Evolutionary conservation across 2,329 filamentous ascomycete species (phyloP), one percentile per base, ranked within the genome.

Genomic region (Mycosphaerella sp.): DNA sequence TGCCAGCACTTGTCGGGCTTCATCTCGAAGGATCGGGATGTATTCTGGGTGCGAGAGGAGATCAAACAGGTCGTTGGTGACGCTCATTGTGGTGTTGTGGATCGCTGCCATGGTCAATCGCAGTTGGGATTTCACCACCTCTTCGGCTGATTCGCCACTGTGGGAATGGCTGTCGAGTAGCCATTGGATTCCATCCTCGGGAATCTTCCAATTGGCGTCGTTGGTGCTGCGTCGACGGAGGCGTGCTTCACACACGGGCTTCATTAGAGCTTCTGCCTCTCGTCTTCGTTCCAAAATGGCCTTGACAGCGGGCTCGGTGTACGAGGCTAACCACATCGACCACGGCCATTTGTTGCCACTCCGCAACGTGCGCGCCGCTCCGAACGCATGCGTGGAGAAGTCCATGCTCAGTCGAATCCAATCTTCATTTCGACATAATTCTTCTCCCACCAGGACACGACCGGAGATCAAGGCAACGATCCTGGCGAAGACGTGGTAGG

Each of bases 101-200:
- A 59, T 59, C 6, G 57, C 54, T 12, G 57, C 54, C 51, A 59
- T 54, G 6, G 48, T 59, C n/a, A 56, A 36, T 10, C 54, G 46
- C 4, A 59, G 48, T 29, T 56, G 50, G 40, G 45, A 47, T 17
- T 55, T 51, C 0, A 51, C 54, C 12, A 59, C 50, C 29, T 59
- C 46, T 10, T 54, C 50, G 29, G 41, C 17, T 2, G 54, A 54
- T 14, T 55, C 50, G 4, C 54, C 50, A 36, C 49, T 53, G 26
- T 26, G 34, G 10, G 47, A 36, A 26, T 57, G 54, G 41, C 48
- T 50, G 11, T 56, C 54, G 8, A 57, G 51, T 1, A 59, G 48
- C 57, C 57, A 59, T 39, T 59, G 51, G 23, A 54, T 54, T 14
- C 54, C 50, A 45, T 56, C 57, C 17, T 59, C 40, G 10, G 46